Conservation (phyloP, 176 grass and related monocot species). For the Alopecurus myosuroides region DNA sequence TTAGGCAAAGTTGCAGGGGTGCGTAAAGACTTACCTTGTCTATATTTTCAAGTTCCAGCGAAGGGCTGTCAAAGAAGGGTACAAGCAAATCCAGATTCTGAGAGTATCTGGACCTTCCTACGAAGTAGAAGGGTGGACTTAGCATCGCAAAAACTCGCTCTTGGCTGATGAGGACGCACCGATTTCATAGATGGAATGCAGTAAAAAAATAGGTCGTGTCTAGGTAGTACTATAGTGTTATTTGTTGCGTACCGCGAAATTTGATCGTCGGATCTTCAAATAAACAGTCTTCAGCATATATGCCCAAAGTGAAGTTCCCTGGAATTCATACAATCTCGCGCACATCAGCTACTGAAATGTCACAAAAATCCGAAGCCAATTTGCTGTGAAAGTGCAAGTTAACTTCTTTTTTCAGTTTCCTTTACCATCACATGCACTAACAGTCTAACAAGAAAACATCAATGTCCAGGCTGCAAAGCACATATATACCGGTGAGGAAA, state of each 20-base stretch:
- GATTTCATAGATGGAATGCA: not conserved
- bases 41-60: constrained; percentile 62
- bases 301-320: constrained; percentile 62
- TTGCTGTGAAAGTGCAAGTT: not conserved
- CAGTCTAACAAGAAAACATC: not conserved
- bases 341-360: not conserved
- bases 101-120: constrained; percentile 62
- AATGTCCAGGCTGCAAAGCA: not conserved
- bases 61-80: constrained; percentile 77
- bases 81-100: constrained; percentile 75
- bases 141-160: no score
- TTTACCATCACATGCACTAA: not conserved
- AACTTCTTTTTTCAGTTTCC: not conserved
- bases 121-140: not conserved
- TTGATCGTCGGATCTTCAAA: constrained; percentile 95
- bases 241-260: constrained; percentile 47
- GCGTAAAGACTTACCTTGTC: constrained; percentile 35
- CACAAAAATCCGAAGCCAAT: not conserved
- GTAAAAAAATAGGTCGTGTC: not conserved
- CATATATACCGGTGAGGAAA: constrained; percentile 69
- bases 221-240: not conserved
- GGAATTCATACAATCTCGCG: not conserved
- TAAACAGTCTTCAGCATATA: constrained; percentile 74
- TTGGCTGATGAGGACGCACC: not conserved
- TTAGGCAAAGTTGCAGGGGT: not conserved